phyloP scores from a whole-genome alignment of 176 grass and related monocot genomes.

The Carex myosuroides region DNA sequence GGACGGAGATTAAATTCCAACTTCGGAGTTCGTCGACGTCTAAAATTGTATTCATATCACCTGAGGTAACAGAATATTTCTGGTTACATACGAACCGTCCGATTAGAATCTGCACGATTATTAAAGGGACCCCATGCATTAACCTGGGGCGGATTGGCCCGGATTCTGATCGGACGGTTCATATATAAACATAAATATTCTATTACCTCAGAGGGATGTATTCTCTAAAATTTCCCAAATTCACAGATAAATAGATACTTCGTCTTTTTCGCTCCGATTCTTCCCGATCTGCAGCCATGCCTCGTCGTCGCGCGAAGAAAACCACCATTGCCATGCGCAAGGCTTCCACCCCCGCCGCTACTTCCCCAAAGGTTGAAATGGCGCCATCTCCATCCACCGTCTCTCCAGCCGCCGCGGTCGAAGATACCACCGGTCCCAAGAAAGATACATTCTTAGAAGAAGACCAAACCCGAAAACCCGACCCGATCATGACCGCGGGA shows the following conservation, averaged over 20 bases:
- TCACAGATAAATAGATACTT: not conserved
- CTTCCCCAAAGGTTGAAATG: not conserved
- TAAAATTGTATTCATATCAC: no score
- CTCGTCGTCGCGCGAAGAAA: slow-evolving; percentile 11
- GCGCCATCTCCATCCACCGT: not conserved
- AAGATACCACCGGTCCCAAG: not conserved
- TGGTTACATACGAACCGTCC: no score
- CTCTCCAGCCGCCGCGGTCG: not conserved
- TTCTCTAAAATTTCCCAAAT: not conserved
- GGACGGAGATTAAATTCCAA: no score
- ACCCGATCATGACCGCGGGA: not conserved
- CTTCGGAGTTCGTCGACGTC: no score
- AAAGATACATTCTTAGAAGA: not conserved
- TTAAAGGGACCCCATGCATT: no score
- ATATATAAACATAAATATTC: no score
- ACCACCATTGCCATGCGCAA: not conserved
- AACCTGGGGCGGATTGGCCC: no score
- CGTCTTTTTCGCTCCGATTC: not conserved
- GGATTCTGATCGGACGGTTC: not conserved
- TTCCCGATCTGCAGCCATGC: not conserved
- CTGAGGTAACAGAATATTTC: no score
- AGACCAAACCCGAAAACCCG: not conserved
- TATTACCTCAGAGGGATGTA: not conserved
- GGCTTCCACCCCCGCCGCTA: not conserved
- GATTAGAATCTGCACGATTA: no score